Conservation (phyloP, 176 grass and related monocot genomes). For the Triticum timopheevii region DNA sequence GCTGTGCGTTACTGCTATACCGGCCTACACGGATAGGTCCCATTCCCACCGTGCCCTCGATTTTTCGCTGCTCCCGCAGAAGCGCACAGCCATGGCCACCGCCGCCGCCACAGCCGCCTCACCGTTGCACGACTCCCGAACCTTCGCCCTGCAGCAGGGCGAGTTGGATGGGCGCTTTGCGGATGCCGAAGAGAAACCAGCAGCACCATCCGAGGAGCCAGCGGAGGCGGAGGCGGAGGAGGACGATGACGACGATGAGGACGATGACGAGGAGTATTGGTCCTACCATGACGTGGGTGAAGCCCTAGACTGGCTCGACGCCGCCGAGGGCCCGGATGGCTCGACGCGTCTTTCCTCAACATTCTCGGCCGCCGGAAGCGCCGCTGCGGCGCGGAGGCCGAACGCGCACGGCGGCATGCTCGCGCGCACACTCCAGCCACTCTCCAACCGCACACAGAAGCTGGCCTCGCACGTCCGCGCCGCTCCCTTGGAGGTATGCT, state of each 20-base stretch:
- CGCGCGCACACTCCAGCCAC: slow-evolving; percentile 72
- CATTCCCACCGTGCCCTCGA: no score
- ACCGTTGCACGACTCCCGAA: background rate
- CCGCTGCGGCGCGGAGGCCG: slow-evolving; percentile 45
- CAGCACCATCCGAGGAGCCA: background rate
- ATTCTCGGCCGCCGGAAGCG: slow-evolving; percentile 42
- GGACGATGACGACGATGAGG: background rate
- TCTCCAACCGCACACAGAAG: slow-evolving; percentile 85
- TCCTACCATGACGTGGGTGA: slow-evolving; percentile 77
- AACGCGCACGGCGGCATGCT: slow-evolving; percentile 92
- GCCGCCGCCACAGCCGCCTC: slow-evolving; percentile 9
- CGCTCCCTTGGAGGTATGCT: slow-evolving; percentile 73
- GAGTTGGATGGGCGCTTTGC: slow-evolving; percentile 21
- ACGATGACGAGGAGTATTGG: slow-evolving; percentile 1
- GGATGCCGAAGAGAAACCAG: slow-evolving; percentile 24
- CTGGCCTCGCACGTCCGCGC: slow-evolving; percentile 71
- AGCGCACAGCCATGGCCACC: background rate
- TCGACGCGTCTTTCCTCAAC: slow-evolving; percentile 17
- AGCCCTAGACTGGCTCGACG: slow-evolving; percentile 76
- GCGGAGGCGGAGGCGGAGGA: slow-evolving; percentile 24
- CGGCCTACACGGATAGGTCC: no score
- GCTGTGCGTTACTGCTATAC: no score
- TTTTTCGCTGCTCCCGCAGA: background rate
- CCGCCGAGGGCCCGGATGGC: slow-evolving; percentile 46
- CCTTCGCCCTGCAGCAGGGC: background rate